A percentile compares a stretch with the other conserved stretches of the same genome.
These are phyloP conservation scores for Hymenoscyphus infarciens DNA, from an alignment of 2,329 filamentous ascomycete species.

Conservation along the genomic window DNA sequence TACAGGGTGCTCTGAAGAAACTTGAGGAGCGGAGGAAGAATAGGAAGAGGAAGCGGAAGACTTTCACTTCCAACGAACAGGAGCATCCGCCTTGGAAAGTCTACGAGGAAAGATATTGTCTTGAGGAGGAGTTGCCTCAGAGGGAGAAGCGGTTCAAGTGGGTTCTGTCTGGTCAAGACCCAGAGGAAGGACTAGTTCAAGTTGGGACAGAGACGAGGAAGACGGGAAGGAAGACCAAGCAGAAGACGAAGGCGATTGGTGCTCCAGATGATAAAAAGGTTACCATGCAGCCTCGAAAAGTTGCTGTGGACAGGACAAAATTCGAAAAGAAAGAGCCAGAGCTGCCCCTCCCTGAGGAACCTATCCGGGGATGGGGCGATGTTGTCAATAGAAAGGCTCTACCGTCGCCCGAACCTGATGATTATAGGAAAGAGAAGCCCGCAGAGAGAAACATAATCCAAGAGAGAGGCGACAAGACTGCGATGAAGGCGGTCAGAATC, in stretches of 20 bases:
- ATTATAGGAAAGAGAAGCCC: no score
- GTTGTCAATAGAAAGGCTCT: no score
- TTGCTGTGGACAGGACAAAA: neutral
- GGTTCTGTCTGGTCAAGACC: neutral
- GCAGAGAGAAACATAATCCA: no score
- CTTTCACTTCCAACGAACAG: neutral
- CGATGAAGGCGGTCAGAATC: no score
- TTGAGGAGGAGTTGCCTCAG: neutral
- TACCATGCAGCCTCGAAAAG: neutral
- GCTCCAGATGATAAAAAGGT: no score
- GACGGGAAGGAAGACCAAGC: neutral
- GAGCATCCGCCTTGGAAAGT: neutral
- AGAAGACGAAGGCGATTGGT: neutral
- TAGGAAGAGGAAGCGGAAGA: neutral
- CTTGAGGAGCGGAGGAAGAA: neutral
- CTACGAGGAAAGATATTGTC: neutral
- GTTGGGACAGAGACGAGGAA: neutral
- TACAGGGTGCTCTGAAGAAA: conserved; percentile 11
- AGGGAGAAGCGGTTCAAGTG: neutral
- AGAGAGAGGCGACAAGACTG: no score
- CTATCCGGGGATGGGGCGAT: no score
- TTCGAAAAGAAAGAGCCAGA: neutral
- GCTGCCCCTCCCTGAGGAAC: neutral
- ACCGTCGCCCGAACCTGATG: no score
- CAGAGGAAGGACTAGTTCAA: neutral